Evolutionary conservation across 805 yeast species (phyloP), one percentile per base, ranked within the genome.

Genomic region (Spathaspora boniae): DNA sequence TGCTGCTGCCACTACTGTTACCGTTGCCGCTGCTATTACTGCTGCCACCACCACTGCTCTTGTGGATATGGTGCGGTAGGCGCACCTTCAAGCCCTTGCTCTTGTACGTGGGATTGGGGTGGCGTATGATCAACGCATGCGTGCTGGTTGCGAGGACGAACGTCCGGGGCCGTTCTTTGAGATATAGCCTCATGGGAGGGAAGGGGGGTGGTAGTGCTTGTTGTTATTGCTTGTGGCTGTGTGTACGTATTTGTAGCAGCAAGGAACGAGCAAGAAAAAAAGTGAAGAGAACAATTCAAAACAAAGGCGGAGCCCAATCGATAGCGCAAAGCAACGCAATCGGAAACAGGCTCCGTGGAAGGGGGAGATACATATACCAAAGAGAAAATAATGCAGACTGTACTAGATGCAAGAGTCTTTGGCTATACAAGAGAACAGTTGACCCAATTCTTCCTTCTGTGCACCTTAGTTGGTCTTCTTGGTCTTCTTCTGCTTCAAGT

Each of bases 141-240:
- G 70, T 72, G 29, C 72, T 69, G 15, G 82, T 72, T 3, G 78
- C 74, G 3, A 87, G 63, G 2, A 86, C 82, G 38, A 86, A 65
- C 8, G 89, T 73, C 36, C 96, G 65, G 2, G 93, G 91, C 22
- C 66, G 55, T 38, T 70, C 74, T 37, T 82, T 76, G 35, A 83
- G 67, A 55, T 68, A 78, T 9, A 85, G 70, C 54, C 64, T 72
- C 88, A 85, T 84, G 19, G 16, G 9, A 9, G 11, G 30, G 12
- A 12, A 27, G 30, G 30, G 26, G 26, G 14, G 32, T n/a, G 7
- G 17, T n/a, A 18, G 25, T 6, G 16, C 16, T 32, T 11, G 12
- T 23, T n/a, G 22, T 15, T 29, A 7, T n/a, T 9, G 9, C 11
- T 31, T 18, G 11, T 31, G 12, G 16, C 28, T 33, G 23, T 7